Evolutionary conservation across 2,329 filamentous ascomycete genomes (phyloP), one percentile per base, ranked within the genome.

Genomic region (Laburnicola sp.): DNA sequence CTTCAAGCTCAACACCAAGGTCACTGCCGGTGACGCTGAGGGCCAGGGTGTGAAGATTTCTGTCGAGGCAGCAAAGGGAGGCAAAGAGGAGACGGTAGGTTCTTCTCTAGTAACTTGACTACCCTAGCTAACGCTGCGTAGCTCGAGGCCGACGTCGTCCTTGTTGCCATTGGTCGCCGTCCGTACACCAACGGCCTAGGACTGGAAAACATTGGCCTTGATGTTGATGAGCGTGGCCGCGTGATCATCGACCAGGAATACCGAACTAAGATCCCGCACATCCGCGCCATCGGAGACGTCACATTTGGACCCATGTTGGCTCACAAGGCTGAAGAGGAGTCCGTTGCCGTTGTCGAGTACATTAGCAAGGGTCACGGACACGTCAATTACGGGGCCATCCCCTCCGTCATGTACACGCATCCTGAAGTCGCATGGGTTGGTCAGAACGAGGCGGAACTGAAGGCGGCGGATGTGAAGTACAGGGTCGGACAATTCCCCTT

Each of bases 271-370:
- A 80, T 94, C 63, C 89, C 92, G 41, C 94, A 99, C 80, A 97
- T 99, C 75, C 92, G 94, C 67, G 94, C 93, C 68, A 88, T 97
- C 62, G 94, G 94, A 71, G 94, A 97, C 75, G 89, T 86, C 71
- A 99, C 94, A 40, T 99, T 99, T 74, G 94, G 94, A 7, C 92
- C 92, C 70, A 99, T 99, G 94, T 86, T 99, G 69, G 94, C 94
- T 48, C 94, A 99, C 84, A 99, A 99, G 84, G 94, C 94, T 45
- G 94, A 99, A 78, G 94, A 99, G 78, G 94, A 99, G 79, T 94
- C 84, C 54, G 92, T 97, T 58, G 94, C 94, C 28, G 93, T 87
- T 51, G 82, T 97, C 57, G 94, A 99, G 78, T 97, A 91, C 82
- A 94, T 99, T 77, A 93, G 90, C 80, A 97, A 97, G 82, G 91